Percentiles rank a stretch among this genome's conserved stretches.
These are phyloP conservation scores for Bauhinia variegata DNA, from an alignment of 306 rosid genomes.

Conservation along the genomic window DNA sequence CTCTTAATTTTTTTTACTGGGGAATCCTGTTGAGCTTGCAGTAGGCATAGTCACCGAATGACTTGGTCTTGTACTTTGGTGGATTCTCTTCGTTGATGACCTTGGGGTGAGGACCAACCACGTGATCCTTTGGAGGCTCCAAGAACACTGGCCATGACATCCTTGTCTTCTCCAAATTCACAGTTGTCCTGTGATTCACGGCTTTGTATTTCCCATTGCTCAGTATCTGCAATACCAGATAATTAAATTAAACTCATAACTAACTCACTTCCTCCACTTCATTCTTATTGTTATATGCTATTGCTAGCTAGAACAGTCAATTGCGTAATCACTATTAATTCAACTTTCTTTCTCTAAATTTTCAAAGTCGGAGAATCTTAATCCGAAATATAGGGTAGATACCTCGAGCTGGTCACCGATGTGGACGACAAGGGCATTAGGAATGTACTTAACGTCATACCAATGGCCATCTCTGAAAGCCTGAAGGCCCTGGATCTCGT, in stretches of 20 bases:
- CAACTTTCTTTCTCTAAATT: no score
- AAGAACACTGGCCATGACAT: constrained; percentile 83
- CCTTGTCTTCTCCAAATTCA: constrained; percentile 56
- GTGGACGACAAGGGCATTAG: constrained; percentile 75
- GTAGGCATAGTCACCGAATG: constrained; percentile 55
- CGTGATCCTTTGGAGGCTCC: constrained; percentile 56
- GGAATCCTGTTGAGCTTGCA: constrained; percentile 69
- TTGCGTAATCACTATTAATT: no score
- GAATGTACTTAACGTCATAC: constrained; percentile 71
- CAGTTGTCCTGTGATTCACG: constrained; percentile 67
- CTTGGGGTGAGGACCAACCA: constrained; percentile 62
- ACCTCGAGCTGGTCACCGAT: constrained; percentile 87
- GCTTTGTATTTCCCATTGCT: constrained; percentile 80
- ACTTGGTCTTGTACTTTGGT: constrained; percentile 67
- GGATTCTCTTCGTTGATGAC: constrained; percentile 54
- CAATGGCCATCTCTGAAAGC: constrained; percentile 66
- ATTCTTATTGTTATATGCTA: no score
- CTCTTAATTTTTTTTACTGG: no score
- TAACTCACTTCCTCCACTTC: no score
- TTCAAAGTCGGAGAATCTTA: no score
- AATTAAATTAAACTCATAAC: no score
- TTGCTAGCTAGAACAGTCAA: no score
- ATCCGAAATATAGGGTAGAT: no score
- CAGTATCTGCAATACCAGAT: constrained; percentile 54
- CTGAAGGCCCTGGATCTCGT: constrained; percentile 81